Conservation (phyloP, 352 stramenopile genomes). For the Globisporangium irregulare region DNA sequence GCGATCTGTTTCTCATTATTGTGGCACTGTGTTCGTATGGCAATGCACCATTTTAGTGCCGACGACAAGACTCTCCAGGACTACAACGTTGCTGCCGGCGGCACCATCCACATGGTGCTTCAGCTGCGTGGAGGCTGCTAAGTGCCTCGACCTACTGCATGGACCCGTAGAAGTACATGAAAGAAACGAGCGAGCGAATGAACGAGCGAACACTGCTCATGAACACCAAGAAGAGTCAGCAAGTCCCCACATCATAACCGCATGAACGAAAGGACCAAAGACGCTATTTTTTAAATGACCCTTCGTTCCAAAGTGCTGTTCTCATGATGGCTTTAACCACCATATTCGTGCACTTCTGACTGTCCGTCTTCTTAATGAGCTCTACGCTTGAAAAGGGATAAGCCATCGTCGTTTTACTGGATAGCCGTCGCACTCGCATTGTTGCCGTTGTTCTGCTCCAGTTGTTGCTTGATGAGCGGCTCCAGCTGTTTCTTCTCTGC, state of each 20-base stretch:
- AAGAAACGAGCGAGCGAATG: background rate
- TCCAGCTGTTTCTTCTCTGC: slow-evolving; percentile 87
- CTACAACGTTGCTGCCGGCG: slow-evolving; percentile 96
- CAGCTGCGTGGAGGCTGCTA: slow-evolving; percentile 94
- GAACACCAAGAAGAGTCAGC: background rate
- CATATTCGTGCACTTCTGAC: background rate
- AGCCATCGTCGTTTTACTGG: slow-evolving; percentile 9
- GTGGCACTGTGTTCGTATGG: slow-evolving; percentile 10
- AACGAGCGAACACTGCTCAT: background rate
- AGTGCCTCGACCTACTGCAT: background rate
- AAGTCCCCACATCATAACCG: background rate
- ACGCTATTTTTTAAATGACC: slow-evolving; percentile 2
- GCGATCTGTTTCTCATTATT: slow-evolving; percentile 2
- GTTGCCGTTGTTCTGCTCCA: slow-evolving; percentile 22
- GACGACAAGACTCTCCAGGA: slow-evolving; percentile 96
- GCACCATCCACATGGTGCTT: slow-evolving; percentile 99
- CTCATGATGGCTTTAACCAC: background rate
- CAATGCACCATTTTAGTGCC: slow-evolving; percentile 33
- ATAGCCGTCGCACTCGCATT: slow-evolving; percentile 20
- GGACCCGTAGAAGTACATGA: slow-evolving; percentile 13
- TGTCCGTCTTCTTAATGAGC: background rate
- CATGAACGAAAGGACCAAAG: slow-evolving; percentile 5
- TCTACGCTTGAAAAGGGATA: background rate
- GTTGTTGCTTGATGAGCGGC: slow-evolving; percentile 71
- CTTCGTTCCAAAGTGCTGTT: background rate